Conservation (phyloP, 139 green algal genomes). For the Gonium pectorale region DNA sequence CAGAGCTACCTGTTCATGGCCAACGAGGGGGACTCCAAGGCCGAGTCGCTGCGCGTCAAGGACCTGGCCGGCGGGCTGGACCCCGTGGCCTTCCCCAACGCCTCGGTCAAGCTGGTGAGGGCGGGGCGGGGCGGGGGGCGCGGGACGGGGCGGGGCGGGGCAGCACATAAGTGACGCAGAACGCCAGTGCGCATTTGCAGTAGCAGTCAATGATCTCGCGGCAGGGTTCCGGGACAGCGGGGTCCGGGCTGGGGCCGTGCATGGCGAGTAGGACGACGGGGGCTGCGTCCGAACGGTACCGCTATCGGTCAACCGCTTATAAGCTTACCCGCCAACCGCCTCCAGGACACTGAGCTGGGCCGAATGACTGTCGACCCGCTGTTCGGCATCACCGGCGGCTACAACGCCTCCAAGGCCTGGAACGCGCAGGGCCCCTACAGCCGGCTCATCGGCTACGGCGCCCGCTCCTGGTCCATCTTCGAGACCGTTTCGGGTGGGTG, state of each 20-base stretch:
- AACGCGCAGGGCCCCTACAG: constrained; percentile 39
- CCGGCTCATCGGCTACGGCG: constrained; percentile 26
- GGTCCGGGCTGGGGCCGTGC: too few species aligned
- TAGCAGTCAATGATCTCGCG: too few species aligned
- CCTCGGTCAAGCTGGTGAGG: too few species aligned
- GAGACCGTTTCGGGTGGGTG: background rate
- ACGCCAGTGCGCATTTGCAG: too few species aligned
- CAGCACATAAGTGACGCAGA: too few species aligned
- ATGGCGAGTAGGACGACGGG: too few species aligned
- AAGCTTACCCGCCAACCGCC: background rate
- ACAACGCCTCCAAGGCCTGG: constrained; percentile 29
- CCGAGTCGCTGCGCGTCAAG: constrained; percentile 36
- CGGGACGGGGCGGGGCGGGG: too few species aligned
- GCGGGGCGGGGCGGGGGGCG: too few species aligned
- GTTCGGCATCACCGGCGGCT: constrained; percentile 17
- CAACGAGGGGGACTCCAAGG: constrained; percentile 48
- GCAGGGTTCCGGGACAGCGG: too few species aligned
- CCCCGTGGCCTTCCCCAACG: constrained; percentile 25
- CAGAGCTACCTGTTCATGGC: constrained; percentile 28
- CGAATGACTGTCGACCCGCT: constrained; percentile 15
- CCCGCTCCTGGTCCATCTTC: constrained; percentile 36
- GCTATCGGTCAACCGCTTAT: too few species aligned
- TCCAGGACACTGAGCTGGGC: constrained; percentile 9
- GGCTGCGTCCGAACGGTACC: too few species aligned
- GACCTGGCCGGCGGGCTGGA: constrained; percentile 14